phyloP scores from a whole-genome alignment of 179 eudicot species.

The Nepenthes alata region DNA sequence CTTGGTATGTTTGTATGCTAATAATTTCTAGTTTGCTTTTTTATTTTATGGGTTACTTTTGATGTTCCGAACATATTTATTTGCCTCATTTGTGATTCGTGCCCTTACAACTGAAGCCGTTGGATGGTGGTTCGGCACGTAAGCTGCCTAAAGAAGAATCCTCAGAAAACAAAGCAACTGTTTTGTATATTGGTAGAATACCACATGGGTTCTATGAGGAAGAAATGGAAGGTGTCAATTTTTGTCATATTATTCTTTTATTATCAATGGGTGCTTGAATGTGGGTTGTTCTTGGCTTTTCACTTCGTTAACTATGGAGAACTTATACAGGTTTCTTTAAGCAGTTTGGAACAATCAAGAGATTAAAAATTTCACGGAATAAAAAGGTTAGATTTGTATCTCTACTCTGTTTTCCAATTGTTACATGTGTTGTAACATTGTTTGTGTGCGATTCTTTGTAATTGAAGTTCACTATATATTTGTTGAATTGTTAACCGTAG shows the following conservation, averaged over 20 bases:
- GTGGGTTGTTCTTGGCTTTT: neutral
- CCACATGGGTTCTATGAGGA: slow-evolving; percentile 92
- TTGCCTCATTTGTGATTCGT: neutral
- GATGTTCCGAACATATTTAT: neutral
- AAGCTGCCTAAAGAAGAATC: slow-evolving; percentile 22
- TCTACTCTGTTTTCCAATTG: too few species aligned
- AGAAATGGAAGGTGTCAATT: slow-evolving; percentile 59
- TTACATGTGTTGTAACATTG: too few species aligned
- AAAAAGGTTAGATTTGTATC: slow-evolving; percentile 35
- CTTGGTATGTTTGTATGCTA: slow-evolving; percentile 25
- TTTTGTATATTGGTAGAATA: slow-evolving; percentile 67
- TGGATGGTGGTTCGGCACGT: slow-evolving; percentile 62
- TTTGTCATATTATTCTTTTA: neutral
- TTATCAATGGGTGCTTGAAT: neutral
- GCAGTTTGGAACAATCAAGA: slow-evolving; percentile 54
- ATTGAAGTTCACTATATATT: too few species aligned
- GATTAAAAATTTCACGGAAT: slow-evolving; percentile 35
- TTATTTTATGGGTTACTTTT: neutral
- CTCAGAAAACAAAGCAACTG: slow-evolving; percentile 42
- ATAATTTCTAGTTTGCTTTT: neutral
- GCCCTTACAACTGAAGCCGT: slow-evolving; percentile 27
- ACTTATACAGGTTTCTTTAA: slow-evolving; percentile 49
- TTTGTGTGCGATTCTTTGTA: too few species aligned
- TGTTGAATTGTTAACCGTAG: too few species aligned
- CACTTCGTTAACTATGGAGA: neutral